Percentiles rank a stretch among this genome's conserved stretches.
These are phyloP conservation scores for Porcisia deanei DNA, from an alignment of 208 protist species.

Conservation along the genomic window DNA sequence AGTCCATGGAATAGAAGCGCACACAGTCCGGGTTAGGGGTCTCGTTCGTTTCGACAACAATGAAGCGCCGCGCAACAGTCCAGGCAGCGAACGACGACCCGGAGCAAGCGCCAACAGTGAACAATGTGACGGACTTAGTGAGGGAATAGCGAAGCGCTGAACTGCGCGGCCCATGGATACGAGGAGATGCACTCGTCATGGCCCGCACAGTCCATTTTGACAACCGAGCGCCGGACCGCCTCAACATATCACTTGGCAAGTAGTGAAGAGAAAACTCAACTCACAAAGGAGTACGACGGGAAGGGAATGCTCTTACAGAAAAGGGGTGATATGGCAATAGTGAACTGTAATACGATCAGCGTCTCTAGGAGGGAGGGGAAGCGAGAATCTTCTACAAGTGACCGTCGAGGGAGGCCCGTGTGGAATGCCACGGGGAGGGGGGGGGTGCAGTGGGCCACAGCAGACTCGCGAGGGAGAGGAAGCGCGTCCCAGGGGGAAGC, in stretches of 20 bases:
- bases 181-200: neutral
- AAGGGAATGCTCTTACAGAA: neutral
- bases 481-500: no score
- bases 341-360: no score
- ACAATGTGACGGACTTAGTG: neutral
- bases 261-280: neutral
- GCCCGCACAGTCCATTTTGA: neutral
- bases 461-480: no score
- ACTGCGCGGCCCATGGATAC: neutral
- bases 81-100: neutral
- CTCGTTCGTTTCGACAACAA: constrained; percentile 80
- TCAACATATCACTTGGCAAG: neutral
- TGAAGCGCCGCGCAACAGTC: constrained; percentile 17
- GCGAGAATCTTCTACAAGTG: no score
- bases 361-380: no score
- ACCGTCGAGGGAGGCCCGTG: no score
- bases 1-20: constrained; percentile 87
- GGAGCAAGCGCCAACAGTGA: neutral
- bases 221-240: neutral
- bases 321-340: no score
- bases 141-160: neutral
- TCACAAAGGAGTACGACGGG: neutral
- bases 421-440: no score
- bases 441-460: no score
- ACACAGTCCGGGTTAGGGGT: constrained; percentile 88